Base-by-base conservation (phyloP, 306 rosid species). In the Mimosa pudica region DNA sequence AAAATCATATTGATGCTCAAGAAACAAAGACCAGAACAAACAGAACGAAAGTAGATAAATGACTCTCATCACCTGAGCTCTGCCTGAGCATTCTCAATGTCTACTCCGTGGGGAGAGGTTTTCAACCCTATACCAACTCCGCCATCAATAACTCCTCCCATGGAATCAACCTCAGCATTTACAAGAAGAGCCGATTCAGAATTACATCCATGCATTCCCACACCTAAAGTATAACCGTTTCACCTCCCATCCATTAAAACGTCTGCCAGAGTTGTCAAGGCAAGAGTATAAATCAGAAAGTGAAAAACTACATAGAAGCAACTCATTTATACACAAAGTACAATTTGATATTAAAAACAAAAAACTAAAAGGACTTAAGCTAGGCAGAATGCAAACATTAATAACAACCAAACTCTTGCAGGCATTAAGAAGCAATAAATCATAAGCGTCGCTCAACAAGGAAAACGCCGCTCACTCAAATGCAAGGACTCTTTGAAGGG, bases 161-260 rank as follows among this genome's bases (percentile, higher is more conserved):
- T 96, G 91, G 98, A 96, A 96, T 93, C 99, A 86, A 92, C 98
- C 95, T 96, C 98, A 90, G 98, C 98, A 96, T 96, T 96, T 96
- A 96, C 99, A 80, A 88, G 82, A 92, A 90, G 82, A 84, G 88
- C 90, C 88, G 96, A 86, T 61, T 88, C 94, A 76, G 90, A 82
- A 83, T 88, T 85, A 83, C 87, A 91, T 93, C 94, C 97, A 89
- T 90, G 93, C 99, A 93, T 93, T 88, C 92, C 96, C 86, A 84
- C 87, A 77, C 82, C 84, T 83, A 88, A 82, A 71, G 77, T 69
- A 86, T 72, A 77, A 82, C 74, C 77, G 84, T 76, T 78, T 78
- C 77, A 75, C 80, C 84, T 82, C 83, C 97, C 98, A 93, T 89
- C 85, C 85, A 80, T 18, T 65, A 63, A 81, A 74, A 47, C 85